These are phyloP conservation scores for Hebeloma cylindrosporum DNA, from an alignment of 768 basidiomycete genomes.

Conservation along the genomic window DNA sequence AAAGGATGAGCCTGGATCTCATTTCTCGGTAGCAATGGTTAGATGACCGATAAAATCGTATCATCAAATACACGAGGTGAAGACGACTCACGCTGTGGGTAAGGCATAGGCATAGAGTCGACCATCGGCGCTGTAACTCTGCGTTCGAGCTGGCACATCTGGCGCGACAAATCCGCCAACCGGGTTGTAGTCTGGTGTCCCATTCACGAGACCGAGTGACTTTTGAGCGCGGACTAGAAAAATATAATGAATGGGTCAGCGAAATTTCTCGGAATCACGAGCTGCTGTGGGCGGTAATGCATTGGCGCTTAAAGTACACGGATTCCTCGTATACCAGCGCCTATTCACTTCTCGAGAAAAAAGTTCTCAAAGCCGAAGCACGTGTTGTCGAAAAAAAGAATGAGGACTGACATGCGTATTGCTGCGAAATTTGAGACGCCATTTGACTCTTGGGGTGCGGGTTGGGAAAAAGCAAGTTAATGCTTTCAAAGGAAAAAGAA, in stretches of 20 bases:
- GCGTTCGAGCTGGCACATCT: constrained; percentile 71
- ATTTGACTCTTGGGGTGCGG: constrained; percentile 45
- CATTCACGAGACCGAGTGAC: constrained; percentile 81
- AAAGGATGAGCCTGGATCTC: constrained; percentile 1
- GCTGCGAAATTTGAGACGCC: constrained; percentile 76
- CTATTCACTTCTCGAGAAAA: too few species aligned
- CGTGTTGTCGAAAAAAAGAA: constrained; percentile 16
- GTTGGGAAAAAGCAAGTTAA: constrained; percentile 72
- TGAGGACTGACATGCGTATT: constrained; percentile 74
- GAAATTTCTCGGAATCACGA: constrained; percentile 15
- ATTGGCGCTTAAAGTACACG: constrained; percentile 2
- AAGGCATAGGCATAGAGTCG: constrained; percentile 84
- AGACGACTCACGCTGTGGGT: constrained; percentile 60
- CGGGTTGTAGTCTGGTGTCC: constrained; percentile 71
- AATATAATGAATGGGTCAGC: constrained; percentile 14
- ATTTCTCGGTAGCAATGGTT: constrained; percentile 5
- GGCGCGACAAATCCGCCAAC: constrained; percentile 64
- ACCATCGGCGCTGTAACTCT: constrained; percentile 84
- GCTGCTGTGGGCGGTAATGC: constrained; percentile 12
- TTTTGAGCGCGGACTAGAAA: constrained; percentile 89
- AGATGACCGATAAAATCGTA: constrained; percentile 15
- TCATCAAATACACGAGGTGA: constrained; percentile 19
- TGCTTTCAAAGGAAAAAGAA: constrained; percentile 59
- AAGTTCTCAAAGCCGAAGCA: constrained; percentile 3
- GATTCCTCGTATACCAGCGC: too few species aligned